phyloP scores from a whole-genome alignment of 1,284 basidiomycete species.

The Cryptococcus deneoformans region DNA sequence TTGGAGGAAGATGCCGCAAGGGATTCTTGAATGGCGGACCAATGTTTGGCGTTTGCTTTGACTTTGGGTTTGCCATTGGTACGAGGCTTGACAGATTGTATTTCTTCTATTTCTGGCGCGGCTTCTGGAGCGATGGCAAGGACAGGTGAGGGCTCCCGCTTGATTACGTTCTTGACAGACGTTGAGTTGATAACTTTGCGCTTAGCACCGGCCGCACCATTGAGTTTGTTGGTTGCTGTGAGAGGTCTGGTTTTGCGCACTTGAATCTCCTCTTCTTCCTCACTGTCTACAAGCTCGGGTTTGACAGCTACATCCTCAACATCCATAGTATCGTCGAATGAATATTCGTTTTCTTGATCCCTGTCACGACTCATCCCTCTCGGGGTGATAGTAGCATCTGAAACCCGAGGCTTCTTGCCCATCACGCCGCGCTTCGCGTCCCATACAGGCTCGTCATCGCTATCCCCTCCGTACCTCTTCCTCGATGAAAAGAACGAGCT shows the following conservation, averaged over 20 bases:
- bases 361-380: conserved; percentile 1
- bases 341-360: conserved; percentile 34
- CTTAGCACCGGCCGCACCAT: conserved; percentile 21
- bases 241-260: conserved; percentile 21
- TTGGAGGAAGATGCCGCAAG: conserved; percentile 26
- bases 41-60: conserved; percentile 49
- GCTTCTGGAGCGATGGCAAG: not conserved
- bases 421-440: conserved; percentile 30
- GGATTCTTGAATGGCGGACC: conserved; percentile 69
- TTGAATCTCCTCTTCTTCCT: conserved; percentile 29
- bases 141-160: conserved; percentile 35
- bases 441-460: conserved; percentile 54
- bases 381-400: conserved; percentile 35
- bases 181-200: conserved; percentile 49
- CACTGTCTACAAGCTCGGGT: conserved; percentile 50
- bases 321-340: conserved; percentile 29
- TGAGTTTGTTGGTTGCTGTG: conserved; percentile 22
- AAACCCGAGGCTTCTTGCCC: conserved; percentile 43
- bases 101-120: conserved; percentile 15
- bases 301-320: conserved; percentile 38
- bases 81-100: conserved; percentile 13
- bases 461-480: conserved; percentile 36
- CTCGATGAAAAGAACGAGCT: conserved; percentile 52
- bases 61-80: conserved; percentile 24
- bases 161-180: conserved; percentile 48